Percentiles rank a stretch among this genome's conserved stretches.
phyloP scores from a whole-genome alignment of 805 yeast genomes.

The Hanseniaspora clermontiae region DNA sequence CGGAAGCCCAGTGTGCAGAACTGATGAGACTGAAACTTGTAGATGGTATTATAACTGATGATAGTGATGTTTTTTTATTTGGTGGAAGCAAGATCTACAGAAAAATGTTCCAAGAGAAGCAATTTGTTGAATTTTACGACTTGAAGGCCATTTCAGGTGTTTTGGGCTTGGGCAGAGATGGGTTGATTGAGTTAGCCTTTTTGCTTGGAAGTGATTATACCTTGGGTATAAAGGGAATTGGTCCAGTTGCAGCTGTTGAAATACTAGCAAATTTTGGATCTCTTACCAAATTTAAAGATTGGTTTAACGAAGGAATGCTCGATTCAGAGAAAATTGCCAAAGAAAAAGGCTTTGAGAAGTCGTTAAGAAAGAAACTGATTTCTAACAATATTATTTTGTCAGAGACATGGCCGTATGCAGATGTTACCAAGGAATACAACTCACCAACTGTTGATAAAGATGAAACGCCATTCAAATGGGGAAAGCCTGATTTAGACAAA shows the following conservation, averaged over 20 bases:
- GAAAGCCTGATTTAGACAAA: slow-evolving; percentile 70
- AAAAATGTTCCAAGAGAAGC: slow-evolving; percentile 87
- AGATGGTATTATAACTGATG: slow-evolving; percentile 94
- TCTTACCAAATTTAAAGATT: slow-evolving; percentile 28
- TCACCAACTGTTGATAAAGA: slow-evolving; percentile 79
- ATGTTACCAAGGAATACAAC: slow-evolving; percentile 60
- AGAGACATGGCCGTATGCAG: slow-evolving; percentile 50
- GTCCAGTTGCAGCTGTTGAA: slow-evolving; percentile 88
- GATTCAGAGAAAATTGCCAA: slow-evolving; percentile 30
- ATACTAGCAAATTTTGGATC: slow-evolving; percentile 69
- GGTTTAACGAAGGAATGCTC: slow-evolving; percentile 35
- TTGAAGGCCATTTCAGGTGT: slow-evolving; percentile 44
- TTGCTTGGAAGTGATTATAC: slow-evolving; percentile 92
- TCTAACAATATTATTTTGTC: slow-evolving; percentile 46
- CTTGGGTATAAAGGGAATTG: slow-evolving; percentile 81
- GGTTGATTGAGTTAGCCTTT: slow-evolving; percentile 68
- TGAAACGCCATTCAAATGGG: slow-evolving; percentile 73
- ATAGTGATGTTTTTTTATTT: slow-evolving; percentile 88
- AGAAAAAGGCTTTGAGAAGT: slow-evolving; percentile 41
- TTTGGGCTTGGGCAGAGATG: slow-evolving; percentile 50
- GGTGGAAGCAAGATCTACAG: slow-evolving; percentile 78
- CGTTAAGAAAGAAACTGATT: slow-evolving; percentile 42
- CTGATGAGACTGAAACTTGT: slow-evolving; percentile 55
- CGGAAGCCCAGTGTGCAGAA: slow-evolving; percentile 96
- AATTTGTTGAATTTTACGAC: slow-evolving; percentile 76